phyloP scores from a whole-genome alignment of 1,284 basidiomycete genomes.

The Cutaneotrichosporon daszewskae region DNA sequence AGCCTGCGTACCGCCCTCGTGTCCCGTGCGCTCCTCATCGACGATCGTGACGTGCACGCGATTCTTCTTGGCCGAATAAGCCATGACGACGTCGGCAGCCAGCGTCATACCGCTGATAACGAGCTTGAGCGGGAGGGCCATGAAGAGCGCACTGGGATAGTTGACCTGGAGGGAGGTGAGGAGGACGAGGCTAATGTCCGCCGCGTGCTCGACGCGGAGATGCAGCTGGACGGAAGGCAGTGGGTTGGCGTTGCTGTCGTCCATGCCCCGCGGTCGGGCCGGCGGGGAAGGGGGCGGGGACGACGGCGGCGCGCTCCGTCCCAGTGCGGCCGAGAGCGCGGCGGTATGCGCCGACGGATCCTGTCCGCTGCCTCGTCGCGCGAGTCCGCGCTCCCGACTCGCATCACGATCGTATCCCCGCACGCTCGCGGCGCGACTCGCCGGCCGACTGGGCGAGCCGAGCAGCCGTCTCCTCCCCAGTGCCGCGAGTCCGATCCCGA shows the following conservation, averaged over 20 bases:
- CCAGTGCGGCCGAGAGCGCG: too few relatives aligned
- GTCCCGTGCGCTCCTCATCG: constrained; percentile 49
- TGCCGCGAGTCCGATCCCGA: constrained; percentile 23
- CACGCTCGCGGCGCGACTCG: neutral
- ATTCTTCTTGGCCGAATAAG: constrained; percentile 72
- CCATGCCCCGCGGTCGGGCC: constrained; percentile 21
- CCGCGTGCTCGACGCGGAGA: constrained; percentile 46
- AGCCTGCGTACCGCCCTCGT: constrained; percentile 32
- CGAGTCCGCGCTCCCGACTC: too few relatives aligned
- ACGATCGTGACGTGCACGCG: constrained; percentile 82
- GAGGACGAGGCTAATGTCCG: constrained; percentile 57
- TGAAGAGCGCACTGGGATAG: constrained; percentile 89
- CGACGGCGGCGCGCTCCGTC: neutral
- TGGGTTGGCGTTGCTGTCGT: constrained; percentile 17
- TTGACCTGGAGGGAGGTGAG: constrained; percentile 93
- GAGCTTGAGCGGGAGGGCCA: constrained; percentile 90
- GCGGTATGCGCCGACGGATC: too few relatives aligned
- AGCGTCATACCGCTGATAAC: constrained; percentile 83
- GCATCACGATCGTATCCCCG: too few relatives aligned
- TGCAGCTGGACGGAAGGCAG: constrained; percentile 50
- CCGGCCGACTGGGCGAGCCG: neutral
- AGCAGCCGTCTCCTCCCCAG: neutral
- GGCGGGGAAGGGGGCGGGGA: constrained; percentile 29
- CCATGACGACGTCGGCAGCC: constrained; percentile 78
- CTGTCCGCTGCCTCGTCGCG: neutral